Conservation (phyloP, 306 rosid genomes). For the Potentilla sterilis region DNA sequence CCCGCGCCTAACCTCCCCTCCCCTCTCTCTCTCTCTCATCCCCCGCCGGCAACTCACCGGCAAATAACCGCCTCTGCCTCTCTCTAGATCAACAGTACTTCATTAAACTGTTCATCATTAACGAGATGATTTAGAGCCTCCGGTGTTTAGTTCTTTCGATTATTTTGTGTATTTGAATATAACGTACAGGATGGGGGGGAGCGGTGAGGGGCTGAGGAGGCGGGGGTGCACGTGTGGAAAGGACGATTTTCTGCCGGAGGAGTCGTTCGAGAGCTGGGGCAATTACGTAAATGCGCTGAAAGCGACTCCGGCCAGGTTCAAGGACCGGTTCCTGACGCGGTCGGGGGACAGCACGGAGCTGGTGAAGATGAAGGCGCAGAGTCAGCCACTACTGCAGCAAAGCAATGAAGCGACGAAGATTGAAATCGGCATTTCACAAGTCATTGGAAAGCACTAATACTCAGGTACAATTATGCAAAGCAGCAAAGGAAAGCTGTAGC, state of each 20-base stretch:
- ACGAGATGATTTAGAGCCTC: no score
- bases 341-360: constrained; percentile 59
- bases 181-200: constrained; percentile 37
- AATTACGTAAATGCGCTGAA: constrained; percentile 47
- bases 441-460: no score
- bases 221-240: constrained; percentile 44
- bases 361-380: constrained; percentile 60
- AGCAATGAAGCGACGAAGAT: no score
- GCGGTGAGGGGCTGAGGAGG: constrained; percentile 31
- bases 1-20: background rate
- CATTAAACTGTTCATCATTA: background rate
- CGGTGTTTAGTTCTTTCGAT: no score
- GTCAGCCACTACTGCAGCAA: no score
- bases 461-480: no score
- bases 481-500: no score
- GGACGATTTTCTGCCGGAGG: constrained; percentile 77
- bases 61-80: background rate
- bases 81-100: background rate
- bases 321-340: constrained; percentile 49
- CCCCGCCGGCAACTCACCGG: background rate
- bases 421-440: no score
- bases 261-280: constrained; percentile 64
- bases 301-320: constrained; percentile 53
- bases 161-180: no score
- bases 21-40: background rate